These are phyloP conservation scores for Setomelanomma holmii DNA, from an alignment of 2,329 filamentous ascomycete species.

Conservation along the genomic window DNA sequence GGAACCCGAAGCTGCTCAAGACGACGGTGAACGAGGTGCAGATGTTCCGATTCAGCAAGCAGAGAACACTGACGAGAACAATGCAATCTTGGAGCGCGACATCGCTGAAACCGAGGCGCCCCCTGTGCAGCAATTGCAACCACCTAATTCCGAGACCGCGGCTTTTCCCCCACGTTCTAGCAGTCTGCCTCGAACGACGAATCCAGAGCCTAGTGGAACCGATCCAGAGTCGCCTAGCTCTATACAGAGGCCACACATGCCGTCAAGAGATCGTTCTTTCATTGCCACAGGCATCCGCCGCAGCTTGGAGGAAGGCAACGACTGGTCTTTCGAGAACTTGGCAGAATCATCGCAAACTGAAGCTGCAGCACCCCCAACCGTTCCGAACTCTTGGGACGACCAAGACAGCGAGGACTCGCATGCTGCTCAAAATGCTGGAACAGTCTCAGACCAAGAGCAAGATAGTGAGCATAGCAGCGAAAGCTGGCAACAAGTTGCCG, in stretches of 20 bases:
- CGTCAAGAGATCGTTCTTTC: constrained; percentile 53
- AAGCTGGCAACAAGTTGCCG: constrained; percentile 50
- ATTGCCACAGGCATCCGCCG: constrained; percentile 58
- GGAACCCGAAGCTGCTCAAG: constrained; percentile 5
- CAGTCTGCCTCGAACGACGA: constrained; percentile 14
- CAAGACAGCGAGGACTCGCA: constrained; percentile 16
- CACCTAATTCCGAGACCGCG: background rate
- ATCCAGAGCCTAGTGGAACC: constrained; percentile 2
- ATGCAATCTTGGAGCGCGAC: background rate
- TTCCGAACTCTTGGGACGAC: constrained; percentile 38
- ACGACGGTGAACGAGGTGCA: constrained; percentile 6
- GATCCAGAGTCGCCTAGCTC: constrained; percentile 18
- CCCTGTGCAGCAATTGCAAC: background rate
- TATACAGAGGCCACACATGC: constrained; percentile 54
- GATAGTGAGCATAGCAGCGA: constrained; percentile 47
- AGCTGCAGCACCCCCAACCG: background rate
- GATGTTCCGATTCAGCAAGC: constrained; percentile 13
- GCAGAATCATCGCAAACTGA: constrained; percentile 13
- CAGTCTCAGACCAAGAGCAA: constrained; percentile 35
- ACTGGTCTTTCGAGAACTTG: constrained; percentile 41
- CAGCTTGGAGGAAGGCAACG: constrained; percentile 53
- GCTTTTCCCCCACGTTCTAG: constrained; percentile 12
- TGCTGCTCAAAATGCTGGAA: constrained; percentile 7
- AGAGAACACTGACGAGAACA: constrained; percentile 6
- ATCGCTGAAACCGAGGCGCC: background rate